phyloP scores from a whole-genome alignment of 805 yeast species.

The Candida tallmaniae region DNA sequence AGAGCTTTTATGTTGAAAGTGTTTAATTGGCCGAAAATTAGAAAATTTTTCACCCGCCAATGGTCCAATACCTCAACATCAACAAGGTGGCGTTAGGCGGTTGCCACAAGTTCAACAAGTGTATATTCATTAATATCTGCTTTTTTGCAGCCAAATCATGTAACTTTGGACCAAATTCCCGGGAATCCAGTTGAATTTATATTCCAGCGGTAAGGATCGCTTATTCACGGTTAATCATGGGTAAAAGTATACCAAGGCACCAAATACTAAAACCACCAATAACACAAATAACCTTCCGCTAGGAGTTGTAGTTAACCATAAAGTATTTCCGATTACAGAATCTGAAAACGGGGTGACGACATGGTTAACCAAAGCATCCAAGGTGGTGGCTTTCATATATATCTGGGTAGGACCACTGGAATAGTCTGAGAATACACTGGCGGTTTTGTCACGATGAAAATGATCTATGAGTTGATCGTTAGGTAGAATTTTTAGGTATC shows the following conservation, averaged over 20 bases:
- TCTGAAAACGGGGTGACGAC: constrained; percentile 26
- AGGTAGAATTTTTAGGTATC: constrained; percentile 27
- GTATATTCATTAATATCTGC: too few species aligned
- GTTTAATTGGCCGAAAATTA: background rate
- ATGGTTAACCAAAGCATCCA: constrained; percentile 24
- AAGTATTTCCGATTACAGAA: constrained; percentile 25
- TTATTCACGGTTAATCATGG: constrained; percentile 11
- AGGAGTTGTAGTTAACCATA: constrained; percentile 32
- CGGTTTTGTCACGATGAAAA: constrained; percentile 10
- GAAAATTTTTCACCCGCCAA: too few species aligned
- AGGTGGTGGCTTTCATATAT: constrained; percentile 30
- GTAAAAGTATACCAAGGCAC: constrained; percentile 2
- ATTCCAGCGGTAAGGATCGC: constrained; percentile 11
- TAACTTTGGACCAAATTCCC: too few species aligned
- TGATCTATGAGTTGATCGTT: constrained; percentile 14
- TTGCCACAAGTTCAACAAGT: too few species aligned
- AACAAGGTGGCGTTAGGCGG: too few species aligned
- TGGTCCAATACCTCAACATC: too few species aligned
- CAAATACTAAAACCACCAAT: constrained; percentile 12
- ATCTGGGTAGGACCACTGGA: constrained; percentile 39
- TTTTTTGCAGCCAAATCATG: too few species aligned
- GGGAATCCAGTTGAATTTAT: constrained; percentile 3
- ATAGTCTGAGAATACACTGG: constrained; percentile 12
- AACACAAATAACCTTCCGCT: constrained; percentile 26
- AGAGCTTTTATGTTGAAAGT: too few species aligned